Percentiles rank a stretch among this genome's conserved stretches.
Conservation (phyloP, 495 filamentous ascomycete genomes). For the Lophiotrema nucula region DNA sequence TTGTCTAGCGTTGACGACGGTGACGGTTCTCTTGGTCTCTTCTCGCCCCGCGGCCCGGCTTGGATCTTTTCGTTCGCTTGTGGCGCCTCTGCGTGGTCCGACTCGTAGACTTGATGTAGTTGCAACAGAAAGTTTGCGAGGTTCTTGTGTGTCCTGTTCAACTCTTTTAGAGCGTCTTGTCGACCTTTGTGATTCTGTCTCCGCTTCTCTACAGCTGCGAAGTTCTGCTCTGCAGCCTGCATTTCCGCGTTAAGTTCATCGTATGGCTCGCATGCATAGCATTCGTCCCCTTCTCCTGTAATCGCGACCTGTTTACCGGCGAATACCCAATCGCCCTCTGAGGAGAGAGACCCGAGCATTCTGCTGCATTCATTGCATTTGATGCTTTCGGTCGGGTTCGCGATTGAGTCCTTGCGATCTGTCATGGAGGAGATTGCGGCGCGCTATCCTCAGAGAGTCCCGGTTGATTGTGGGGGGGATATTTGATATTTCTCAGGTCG, state of each 20-base stretch:
- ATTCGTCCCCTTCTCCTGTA: neutral
- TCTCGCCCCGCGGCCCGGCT: neutral
- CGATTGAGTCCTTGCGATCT: too few relatives aligned
- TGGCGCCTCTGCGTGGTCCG: too few relatives aligned
- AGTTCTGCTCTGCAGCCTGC: neutral
- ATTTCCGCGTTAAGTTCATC: conserved; percentile 1
- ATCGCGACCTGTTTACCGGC: neutral
- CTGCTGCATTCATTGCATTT: too few relatives aligned
- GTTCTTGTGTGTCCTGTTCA: neutral
- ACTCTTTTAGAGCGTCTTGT: neutral
- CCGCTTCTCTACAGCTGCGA: neutral
- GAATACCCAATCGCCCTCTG: neutral
- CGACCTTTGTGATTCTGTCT: neutral
- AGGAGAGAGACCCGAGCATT: too few relatives aligned
- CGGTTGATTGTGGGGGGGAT: too few relatives aligned
- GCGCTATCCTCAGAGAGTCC: too few relatives aligned
- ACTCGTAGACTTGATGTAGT: too few relatives aligned
- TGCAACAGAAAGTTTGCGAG: conserved; percentile 6
- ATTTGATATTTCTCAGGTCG: too few relatives aligned
- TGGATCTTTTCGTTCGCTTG: too few relatives aligned
- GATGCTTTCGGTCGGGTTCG: too few relatives aligned
- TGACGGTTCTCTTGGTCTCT: neutral
- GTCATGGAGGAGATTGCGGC: too few relatives aligned
- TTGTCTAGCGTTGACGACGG: too few relatives aligned
- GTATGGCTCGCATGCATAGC: neutral